Conservation (phyloP, 768 basidiomycete species). For the Pisolithus sp. region DNA sequence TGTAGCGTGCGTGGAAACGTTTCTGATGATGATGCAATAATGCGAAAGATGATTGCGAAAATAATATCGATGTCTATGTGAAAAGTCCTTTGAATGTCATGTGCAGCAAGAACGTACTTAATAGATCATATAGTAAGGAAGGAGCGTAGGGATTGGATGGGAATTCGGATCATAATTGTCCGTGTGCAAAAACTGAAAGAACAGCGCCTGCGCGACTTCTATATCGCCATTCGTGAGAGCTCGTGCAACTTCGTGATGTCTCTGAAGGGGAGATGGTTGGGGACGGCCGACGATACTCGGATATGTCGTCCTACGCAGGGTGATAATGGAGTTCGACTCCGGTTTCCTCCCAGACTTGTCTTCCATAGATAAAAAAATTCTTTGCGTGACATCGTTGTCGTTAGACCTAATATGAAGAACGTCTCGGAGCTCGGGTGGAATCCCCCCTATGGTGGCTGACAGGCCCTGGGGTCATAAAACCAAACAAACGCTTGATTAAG, state of each 20-base stretch:
- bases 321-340: background rate
- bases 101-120: background rate
- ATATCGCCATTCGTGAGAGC: background rate
- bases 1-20: no score
- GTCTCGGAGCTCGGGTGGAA: background rate
- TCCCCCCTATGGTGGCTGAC: conserved; percentile 1
- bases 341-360: background rate
- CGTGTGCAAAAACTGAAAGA: background rate
- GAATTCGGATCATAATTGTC: background rate
- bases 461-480: conserved; percentile 22
- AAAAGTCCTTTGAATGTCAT: background rate
- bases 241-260: background rate
- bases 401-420: background rate
- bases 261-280: background rate
- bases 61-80: background rate
- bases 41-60: background rate
- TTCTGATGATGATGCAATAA: no score
- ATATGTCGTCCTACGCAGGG: background rate
- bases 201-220: background rate
- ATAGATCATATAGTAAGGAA: background rate
- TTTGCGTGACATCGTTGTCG: background rate
- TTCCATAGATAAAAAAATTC: background rate
- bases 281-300: background rate
- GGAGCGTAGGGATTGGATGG: background rate
- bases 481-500: conserved; percentile 25